Percentiles rank a stretch among this genome's conserved stretches.
Evolutionary conservation across 805 yeast genomes (phyloP).

Genomic region (Suhomyces prunicola): DNA sequence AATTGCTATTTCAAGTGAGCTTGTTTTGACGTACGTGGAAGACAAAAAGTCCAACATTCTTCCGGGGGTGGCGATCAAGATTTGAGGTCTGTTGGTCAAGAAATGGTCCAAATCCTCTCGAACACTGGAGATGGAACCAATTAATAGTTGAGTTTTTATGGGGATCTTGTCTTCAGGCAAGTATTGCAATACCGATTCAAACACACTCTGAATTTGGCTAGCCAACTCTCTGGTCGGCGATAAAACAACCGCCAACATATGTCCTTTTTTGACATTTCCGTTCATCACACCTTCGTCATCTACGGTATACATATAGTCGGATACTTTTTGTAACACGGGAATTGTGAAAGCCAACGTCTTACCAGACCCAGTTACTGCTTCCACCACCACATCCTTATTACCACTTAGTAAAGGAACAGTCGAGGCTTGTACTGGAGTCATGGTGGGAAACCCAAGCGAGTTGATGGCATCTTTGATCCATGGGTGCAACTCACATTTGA

Average conservation of each 20-base stretch:
- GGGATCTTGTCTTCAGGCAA: constrained; percentile 46
- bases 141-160: constrained; percentile 57
- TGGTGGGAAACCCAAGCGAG: constrained; percentile 69
- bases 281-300: constrained; percentile 17
- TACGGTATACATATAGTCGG: constrained; percentile 23
- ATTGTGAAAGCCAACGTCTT: constrained; percentile 88
- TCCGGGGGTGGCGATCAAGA: constrained; percentile 91
- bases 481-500: constrained; percentile 53
- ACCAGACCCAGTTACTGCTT: constrained; percentile 98
- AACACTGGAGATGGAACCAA: constrained; percentile 60
- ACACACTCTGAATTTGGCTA: constrained; percentile 65
- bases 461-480: constrained; percentile 71
- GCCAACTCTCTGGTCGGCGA: constrained; percentile 76
- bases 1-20: constrained; percentile 67
- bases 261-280: constrained; percentile 52
- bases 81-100: constrained; percentile 56
- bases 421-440: constrained; percentile 98
- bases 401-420: constrained; percentile 80
- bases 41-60: constrained; percentile 72
- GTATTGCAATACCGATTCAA: constrained; percentile 54
- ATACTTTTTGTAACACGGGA: constrained; percentile 72
- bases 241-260: constrained; percentile 66
- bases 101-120: constrained; percentile 70
- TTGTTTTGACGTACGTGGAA: constrained; percentile 55
- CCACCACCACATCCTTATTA: constrained; percentile 93